Base-by-base conservation (phyloP, 1,139 yeast genomes). In the Schwanniomyces etchellsii region DNA sequence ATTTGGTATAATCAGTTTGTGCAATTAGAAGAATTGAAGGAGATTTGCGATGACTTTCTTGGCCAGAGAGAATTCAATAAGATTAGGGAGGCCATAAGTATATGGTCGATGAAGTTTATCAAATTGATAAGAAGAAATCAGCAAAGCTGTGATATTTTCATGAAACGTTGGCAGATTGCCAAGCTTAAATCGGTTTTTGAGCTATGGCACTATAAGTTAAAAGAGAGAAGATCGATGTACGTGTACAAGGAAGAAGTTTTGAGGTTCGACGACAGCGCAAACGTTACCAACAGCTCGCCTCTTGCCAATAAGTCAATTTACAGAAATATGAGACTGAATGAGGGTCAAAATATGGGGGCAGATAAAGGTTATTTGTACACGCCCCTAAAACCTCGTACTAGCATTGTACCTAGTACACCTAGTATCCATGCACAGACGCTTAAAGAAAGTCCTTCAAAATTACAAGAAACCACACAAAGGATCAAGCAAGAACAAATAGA, bases 381-480 rank as follows among this genome's bases (percentile, higher is more conserved):
- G 1, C 70, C 71, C 1, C 46, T 64, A 14, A 61, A 63, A 30
- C 48, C 45, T 35, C 55, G 51, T 20, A 42, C 43, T 5, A 31
- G 40, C 9, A 23, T 31, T 3, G 18, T 31, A 5, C 34, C 37
- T 4, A 40, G 42, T 3, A 43, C 55, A 5, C 54, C 59, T 2
- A 64, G 66, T 4, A 37, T 35, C 14, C 34, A 42, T 3, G 40
- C 50, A 1, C 27, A 25, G 22, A 32, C 31, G 5, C 39, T 43
- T 9, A 44, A 53, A 23, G 39, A 51, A 3, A 64, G 71, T 43
- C 71, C 72, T 2, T 49, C 64, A 1, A 55, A 60, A 30, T 42
- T 64, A 11, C 68, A 62, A 34, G 67, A 60, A 36, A 64, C 72
- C 0, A 60, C 66, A 16, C 54, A 56, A 26, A 42, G 66, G 29